phyloP scores from a whole-genome alignment of 1,284 basidiomycete genomes.

The Ganoderma sinense region DNA sequence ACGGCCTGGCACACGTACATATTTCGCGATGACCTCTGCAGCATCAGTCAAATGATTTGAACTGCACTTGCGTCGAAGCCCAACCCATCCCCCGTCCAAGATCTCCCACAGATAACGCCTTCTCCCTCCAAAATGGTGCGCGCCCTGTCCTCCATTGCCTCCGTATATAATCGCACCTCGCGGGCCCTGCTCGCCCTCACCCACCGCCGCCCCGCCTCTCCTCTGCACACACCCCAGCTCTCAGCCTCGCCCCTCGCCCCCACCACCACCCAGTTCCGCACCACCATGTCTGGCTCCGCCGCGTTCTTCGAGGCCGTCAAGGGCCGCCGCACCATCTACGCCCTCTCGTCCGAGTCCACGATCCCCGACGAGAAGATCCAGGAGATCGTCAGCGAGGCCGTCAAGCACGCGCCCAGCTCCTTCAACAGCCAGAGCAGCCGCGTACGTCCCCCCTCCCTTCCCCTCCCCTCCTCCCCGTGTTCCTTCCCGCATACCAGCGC shows the following conservation, averaged over 20 bases:
- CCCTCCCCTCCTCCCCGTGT: too few species aligned
- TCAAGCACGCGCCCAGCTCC: constrained; percentile 35
- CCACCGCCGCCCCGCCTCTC: constrained; percentile 11
- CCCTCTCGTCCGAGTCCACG: constrained; percentile 31
- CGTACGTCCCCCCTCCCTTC: constrained; percentile 14
- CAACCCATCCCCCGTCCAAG: neutral
- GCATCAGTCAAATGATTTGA: constrained; percentile 1
- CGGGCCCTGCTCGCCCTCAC: constrained; percentile 8
- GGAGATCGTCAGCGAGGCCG: constrained; percentile 33
- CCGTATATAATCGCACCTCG: constrained; percentile 12
- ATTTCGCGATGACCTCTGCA: neutral
- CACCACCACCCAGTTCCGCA: constrained; percentile 6
- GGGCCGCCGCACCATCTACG: constrained; percentile 35
- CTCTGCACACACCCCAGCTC: neutral
- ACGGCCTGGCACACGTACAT: neutral
- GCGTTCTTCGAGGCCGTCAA: constrained; percentile 35
- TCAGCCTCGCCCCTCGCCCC: neutral
- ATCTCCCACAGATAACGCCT: constrained; percentile 15
- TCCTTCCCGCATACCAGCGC: neutral
- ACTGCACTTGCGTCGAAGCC: neutral
- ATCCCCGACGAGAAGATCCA: constrained; percentile 35
- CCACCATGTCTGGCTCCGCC: constrained; percentile 31
- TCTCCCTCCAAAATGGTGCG: constrained; percentile 17
- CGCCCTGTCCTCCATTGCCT: constrained; percentile 16
- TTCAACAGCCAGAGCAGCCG: constrained; percentile 38